Percentiles rank a stretch among this genome's conserved stretches.
Conservation (phyloP, 768 basidiomycete genomes). For the Pulveroboletus ravenelii region DNA sequence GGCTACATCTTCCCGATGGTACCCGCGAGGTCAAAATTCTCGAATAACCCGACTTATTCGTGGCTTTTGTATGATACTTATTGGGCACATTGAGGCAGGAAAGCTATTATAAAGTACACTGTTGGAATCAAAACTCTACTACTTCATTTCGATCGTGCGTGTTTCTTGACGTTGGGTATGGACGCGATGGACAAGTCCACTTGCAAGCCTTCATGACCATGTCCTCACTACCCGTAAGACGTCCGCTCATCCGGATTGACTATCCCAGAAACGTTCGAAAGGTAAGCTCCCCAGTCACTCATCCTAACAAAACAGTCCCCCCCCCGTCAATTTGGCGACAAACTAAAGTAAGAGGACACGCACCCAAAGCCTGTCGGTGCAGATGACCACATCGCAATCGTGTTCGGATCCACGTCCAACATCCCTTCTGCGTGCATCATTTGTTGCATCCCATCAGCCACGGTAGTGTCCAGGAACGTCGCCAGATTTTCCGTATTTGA, state of each 20-base stretch:
- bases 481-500: slow-evolving; percentile 5
- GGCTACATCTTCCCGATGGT: too few relatives aligned
- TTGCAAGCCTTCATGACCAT: too few relatives aligned
- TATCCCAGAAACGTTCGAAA: slow-evolving; percentile 30
- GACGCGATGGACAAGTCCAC: not conserved
- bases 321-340: not conserved
- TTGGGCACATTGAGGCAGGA: too few relatives aligned
- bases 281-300: slow-evolving; percentile 38
- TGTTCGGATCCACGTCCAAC: slow-evolving; percentile 40
- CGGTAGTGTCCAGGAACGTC: slow-evolving; percentile 9
- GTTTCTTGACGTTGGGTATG: not conserved
- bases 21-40: too few relatives aligned
- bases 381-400: slow-evolving; percentile 59
- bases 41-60: too few relatives aligned
- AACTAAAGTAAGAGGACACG: slow-evolving; percentile 21
- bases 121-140: too few relatives aligned
- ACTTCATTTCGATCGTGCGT: not conserved
- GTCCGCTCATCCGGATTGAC: slow-evolving; percentile 12
- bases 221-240: not conserved
- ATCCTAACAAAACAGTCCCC: slow-evolving; percentile 23
- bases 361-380: slow-evolving; percentile 60
- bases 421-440: slow-evolving; percentile 5
- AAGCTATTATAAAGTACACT: too few relatives aligned
- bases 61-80: too few relatives aligned
- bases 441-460: not conserved